Percentiles rank a stretch among this genome's conserved stretches.
These are phyloP conservation scores for Cryphonectria radicalis DNA, from an alignment of 2,329 filamentous ascomycete genomes.

Conservation along the genomic window DNA sequence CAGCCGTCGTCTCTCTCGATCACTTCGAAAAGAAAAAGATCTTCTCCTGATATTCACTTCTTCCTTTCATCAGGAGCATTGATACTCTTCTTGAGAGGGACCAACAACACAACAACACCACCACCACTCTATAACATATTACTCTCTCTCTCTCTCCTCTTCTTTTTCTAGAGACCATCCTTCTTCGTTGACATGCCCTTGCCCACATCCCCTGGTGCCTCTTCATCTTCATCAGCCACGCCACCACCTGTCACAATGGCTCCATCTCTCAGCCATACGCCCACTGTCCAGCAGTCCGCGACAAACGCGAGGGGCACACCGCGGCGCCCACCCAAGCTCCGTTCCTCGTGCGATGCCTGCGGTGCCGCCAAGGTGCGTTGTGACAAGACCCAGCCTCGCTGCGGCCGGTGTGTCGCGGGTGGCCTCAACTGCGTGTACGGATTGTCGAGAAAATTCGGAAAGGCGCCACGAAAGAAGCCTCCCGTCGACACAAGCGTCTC, in stretches of 20 bases:
- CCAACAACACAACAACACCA: background rate
- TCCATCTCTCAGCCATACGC: constrained; percentile 11
- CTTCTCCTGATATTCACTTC: background rate
- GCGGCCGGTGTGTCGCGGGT: constrained; percentile 27
- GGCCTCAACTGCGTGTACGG: constrained; percentile 29
- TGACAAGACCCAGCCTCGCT: constrained; percentile 29
- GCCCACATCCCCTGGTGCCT: constrained; percentile 19
- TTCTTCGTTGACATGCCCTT: background rate
- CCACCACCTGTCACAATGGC: constrained; percentile 22
- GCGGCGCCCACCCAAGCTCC: constrained; percentile 28
- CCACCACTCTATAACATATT: background rate
- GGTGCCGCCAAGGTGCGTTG: constrained; percentile 30
- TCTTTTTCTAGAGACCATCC: background rate
- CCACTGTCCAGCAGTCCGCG: constrained; percentile 11
- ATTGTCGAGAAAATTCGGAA: constrained; percentile 29
- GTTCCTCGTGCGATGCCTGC: constrained; percentile 30
- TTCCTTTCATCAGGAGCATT: background rate
- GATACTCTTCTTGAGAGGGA: background rate
- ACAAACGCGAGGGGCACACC: constrained; percentile 24
- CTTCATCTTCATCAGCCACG: constrained; percentile 20
- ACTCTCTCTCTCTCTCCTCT: background rate
- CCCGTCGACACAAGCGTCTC: constrained; percentile 20
- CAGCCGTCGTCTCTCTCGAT: constrained; percentile 14
- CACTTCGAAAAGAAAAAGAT: background rate
- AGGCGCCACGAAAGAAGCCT: constrained; percentile 28